A percentile compares a stretch with the other conserved stretches of the same genome.
phyloP scores from a whole-genome alignment of 2,329 filamentous ascomycete genomes.

The Colletotrichum falcatum region DNA sequence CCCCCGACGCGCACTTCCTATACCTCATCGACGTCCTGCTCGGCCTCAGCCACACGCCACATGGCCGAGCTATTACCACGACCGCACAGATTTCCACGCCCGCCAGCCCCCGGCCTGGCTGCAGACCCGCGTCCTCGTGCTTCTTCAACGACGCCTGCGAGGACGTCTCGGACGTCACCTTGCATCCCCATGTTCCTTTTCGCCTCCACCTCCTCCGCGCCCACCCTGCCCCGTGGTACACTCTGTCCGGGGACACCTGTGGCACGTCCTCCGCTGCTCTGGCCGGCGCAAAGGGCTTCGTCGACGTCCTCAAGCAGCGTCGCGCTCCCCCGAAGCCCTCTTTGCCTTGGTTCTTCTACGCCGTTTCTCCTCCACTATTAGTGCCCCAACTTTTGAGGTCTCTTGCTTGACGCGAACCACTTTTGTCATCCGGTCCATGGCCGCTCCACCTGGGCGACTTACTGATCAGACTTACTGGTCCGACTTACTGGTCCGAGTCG shows the following conservation, averaged over 20 bases:
- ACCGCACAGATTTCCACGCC: conserved; percentile 43
- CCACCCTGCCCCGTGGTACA: conserved; percentile 47
- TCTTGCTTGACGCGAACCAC: conserved; percentile 47
- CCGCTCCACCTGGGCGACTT: conserved; percentile 46
- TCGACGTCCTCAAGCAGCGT: conserved; percentile 51
- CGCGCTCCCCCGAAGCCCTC: conserved; percentile 53
- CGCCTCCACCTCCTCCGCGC: conserved; percentile 45
- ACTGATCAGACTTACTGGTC: too few relatives aligned
- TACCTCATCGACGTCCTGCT: conserved; percentile 55
- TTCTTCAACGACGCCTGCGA: conserved; percentile 48
- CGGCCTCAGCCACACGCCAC: conserved; percentile 54
- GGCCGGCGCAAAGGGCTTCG: conserved; percentile 50
- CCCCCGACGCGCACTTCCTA: conserved; percentile 48
- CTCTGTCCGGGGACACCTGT: conserved; percentile 52
- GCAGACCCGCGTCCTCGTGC: conserved; percentile 47
- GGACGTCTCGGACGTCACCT: conserved; percentile 46
- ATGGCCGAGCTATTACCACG: conserved; percentile 41
- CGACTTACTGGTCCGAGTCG: conserved; percentile 51
- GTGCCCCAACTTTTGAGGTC: conserved; percentile 53
- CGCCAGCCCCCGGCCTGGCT: conserved; percentile 48
- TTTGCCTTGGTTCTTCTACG: conserved; percentile 62
- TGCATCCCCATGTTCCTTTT: conserved; percentile 59
- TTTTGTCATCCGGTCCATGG: conserved; percentile 47
- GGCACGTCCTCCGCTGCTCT: conserved; percentile 51
- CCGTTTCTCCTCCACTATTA: conserved; percentile 61